Evolutionary conservation across 306 rosid genomes (phyloP).

Genomic region (Carpinus viminea): DNA sequence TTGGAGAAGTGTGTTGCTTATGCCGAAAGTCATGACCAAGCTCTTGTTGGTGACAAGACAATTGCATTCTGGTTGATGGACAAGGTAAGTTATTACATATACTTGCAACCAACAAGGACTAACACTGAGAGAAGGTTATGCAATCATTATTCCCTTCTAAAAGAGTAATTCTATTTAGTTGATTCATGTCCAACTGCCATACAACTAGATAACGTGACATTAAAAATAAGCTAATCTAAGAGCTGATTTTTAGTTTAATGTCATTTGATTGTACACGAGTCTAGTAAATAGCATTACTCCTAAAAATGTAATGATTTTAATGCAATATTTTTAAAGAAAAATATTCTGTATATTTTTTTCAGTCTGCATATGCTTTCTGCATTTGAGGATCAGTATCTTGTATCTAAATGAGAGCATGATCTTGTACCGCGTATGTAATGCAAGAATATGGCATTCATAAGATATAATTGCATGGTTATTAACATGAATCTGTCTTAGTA

Average conservation of each 20-base stretch:
- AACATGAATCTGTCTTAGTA: not conserved
- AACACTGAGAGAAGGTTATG: slow-evolving; percentile 11
- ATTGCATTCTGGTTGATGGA: slow-evolving; percentile 99
- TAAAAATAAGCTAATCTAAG: no score
- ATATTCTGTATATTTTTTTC: not conserved
- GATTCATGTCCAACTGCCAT: no score
- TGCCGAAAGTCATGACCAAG: slow-evolving; percentile 99
- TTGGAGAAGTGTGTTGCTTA: slow-evolving; percentile 83
- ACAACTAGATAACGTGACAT: no score
- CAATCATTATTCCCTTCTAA: slow-evolving; percentile 2
- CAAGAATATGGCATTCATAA: not conserved
- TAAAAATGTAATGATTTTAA: not conserved
- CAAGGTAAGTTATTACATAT: slow-evolving; percentile 60
- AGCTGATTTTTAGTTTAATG: no score
- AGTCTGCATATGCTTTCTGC: not conserved
- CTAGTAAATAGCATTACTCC: no score
- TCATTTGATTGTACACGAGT: no score
- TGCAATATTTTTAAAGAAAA: not conserved
- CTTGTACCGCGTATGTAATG: not conserved
- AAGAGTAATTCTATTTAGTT: no score
- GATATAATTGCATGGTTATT: not conserved
- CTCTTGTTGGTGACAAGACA: slow-evolving; percentile 99
- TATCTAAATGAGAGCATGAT: not conserved
- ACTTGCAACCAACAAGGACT: slow-evolving; percentile 12
- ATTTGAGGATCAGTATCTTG: not conserved